Evolutionary conservation across 2,329 filamentous ascomycete genomes (phyloP), one percentile per base, ranked within the genome.

Genomic region (Hymenoscyphus scutula): DNA sequence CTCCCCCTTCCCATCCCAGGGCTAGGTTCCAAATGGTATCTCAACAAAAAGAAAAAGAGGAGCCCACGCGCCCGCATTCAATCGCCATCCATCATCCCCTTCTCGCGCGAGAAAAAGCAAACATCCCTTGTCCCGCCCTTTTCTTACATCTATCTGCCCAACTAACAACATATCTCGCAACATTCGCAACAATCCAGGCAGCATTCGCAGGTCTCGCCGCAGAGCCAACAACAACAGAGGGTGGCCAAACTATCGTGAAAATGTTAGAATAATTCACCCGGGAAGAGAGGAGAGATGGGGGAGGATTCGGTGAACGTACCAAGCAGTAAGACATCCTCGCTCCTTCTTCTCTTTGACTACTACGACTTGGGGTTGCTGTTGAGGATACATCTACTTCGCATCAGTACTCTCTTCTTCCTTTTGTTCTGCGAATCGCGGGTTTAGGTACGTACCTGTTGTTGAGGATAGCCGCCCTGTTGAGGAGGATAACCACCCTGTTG

Each of bases 161-260:
- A 54, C 37, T 58, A 59, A 53, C 58, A 59, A n/a, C 41, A 59
- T 2, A 54, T 37, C n/a, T 59, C 58, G 48, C 45, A 59, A 58
- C 56, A 58, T 29, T 58, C 56, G 15, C 10, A 54, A 23, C 51
- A 54, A 54, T 54, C 51, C 25, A 58, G 41, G 15, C 58, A 59
- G 27, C 58, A 59, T 38, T 59, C 58, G 45, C 58, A 59, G 10
- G 58, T 53, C 29, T 59, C 58, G 37, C 45, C 58, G 30, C 58
- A 59, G 15, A 59, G 45, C 45, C 41, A 59, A 53, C 58, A 59
- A 53, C 58, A 59, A 32, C 58, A 59, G n/a, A 59, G 38, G 25
- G 45, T 59, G n/a, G 45, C 45, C n/a, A 59, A 38, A 37, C 58
- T 59, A 25, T 34, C 4, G 3, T 10, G 38, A 15, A 48, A 23